Evolutionary conservation across 345 rosid species (phyloP).

Genomic region (Eucalyptus dawsonii): DNA sequence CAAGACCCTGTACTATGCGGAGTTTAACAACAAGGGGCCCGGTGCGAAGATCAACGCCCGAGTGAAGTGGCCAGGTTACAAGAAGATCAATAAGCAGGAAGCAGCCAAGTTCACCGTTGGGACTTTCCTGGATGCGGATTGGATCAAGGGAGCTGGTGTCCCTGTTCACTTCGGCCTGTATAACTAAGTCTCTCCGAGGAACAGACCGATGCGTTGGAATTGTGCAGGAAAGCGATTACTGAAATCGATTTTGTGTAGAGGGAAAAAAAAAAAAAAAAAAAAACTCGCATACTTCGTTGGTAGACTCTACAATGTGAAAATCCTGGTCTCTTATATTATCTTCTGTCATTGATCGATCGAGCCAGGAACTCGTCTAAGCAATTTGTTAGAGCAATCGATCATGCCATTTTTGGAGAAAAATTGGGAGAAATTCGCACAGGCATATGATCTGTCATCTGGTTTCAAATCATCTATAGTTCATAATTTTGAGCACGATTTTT

Average conservation of each 20-base stretch:
- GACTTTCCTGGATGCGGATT: constrained; percentile 46
- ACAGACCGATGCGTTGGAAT: background rate
- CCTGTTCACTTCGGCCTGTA: constrained; percentile 29
- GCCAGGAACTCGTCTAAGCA: background rate
- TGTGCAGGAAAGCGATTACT: background rate
- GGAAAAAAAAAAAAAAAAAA: background rate
- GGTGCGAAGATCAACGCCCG: constrained; percentile 31
- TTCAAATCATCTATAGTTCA: background rate
- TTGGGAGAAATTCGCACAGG: background rate
- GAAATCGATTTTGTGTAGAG: background rate
- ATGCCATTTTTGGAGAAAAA: background rate
- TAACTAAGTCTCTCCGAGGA: background rate
- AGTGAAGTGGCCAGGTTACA: constrained; percentile 73
- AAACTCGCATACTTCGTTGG: background rate
- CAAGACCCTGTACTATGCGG: constrained; percentile 47
- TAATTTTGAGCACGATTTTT: background rate
- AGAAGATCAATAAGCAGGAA: constrained; percentile 21
- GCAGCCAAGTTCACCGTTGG: constrained; percentile 50
- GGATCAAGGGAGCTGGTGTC: constrained; percentile 22
- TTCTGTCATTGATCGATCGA: background rate
- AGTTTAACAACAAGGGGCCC: constrained; percentile 54
- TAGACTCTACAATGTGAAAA: background rate
- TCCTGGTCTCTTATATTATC: background rate
- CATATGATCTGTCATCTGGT: background rate
- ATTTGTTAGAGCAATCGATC: background rate